phyloP scores from a whole-genome alignment of 257 asterid species.

The Nicotiana obtusifolia region DNA sequence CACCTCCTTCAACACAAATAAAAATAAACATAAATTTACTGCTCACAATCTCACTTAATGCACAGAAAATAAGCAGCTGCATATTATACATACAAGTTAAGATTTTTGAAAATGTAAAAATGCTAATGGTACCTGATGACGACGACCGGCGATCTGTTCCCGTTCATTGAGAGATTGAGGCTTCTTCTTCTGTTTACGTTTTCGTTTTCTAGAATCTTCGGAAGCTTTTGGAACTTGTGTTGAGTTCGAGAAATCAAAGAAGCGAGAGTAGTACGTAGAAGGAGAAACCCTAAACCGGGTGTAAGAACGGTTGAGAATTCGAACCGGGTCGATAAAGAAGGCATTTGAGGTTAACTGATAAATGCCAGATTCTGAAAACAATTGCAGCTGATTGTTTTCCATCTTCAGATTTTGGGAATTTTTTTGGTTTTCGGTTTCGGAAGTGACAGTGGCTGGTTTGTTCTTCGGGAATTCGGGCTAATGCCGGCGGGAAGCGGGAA shows the following conservation, averaged over 20 bases:
- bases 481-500: background rate
- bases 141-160: slow-evolving; percentile 70
- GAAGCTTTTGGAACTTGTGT: slow-evolving; percentile 1
- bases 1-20: slow-evolving; percentile 47
- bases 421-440: background rate
- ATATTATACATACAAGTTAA: background rate
- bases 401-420: slow-evolving; percentile 18
- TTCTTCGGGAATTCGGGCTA: background rate
- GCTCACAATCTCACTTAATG: background rate
- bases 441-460: background rate
- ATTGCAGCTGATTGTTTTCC: slow-evolving; percentile 33
- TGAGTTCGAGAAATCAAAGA: slow-evolving; percentile 34
- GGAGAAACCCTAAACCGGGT: slow-evolving; percentile 63
- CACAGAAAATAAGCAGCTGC: background rate
- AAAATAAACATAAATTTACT: background rate
- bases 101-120: background rate
- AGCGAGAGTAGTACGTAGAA: slow-evolving; percentile 69
- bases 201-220: slow-evolving; percentile 42
- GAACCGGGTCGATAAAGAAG: slow-evolving; percentile 75
- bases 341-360: slow-evolving; percentile 37
- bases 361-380: slow-evolving; percentile 46
- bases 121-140: slow-evolving; percentile 59
- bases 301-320: slow-evolving; percentile 62
- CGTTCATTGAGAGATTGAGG: slow-evolving; percentile 41
- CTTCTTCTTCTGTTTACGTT: slow-evolving; percentile 44